Percentiles rank a stretch among this genome's conserved stretches.
phyloP scores from a whole-genome alignment of 2,329 filamentous ascomycete species.

The Lecanicillium sp. region DNA sequence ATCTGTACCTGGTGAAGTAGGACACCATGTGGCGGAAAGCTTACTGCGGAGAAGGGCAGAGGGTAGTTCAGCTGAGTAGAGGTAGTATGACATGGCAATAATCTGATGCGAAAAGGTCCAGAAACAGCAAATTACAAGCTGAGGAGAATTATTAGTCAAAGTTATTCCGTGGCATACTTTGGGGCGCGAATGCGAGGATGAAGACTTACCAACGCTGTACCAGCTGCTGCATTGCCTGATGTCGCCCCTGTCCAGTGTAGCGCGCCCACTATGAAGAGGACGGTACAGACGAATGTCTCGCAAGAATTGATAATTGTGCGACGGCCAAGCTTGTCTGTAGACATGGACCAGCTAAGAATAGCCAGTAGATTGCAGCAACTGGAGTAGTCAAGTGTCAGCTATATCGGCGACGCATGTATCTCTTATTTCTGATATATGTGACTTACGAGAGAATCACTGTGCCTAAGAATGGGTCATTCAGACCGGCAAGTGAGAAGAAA shows the following conservation, averaged over 20 bases:
- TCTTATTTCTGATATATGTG: too few species aligned
- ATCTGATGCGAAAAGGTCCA: neutral
- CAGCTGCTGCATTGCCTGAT: neutral
- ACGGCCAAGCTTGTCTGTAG: neutral
- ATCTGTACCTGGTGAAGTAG: neutral
- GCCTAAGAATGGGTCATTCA: neutral
- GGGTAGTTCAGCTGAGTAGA: neutral
- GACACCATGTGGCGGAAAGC: neutral
- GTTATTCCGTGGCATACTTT: neutral
- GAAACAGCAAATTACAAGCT: conserved; percentile 1
- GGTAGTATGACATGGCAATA: conserved; percentile 1
- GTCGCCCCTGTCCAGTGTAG: neutral
- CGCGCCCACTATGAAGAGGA: neutral
- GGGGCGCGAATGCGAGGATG: too few species aligned
- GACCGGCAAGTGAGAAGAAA: neutral
- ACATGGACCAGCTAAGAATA: neutral
- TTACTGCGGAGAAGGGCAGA: neutral
- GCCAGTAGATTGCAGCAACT: conserved; percentile 1
- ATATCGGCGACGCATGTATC: too few species aligned
- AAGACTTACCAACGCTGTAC: neutral
- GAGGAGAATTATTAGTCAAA: neutral
- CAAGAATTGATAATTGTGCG: neutral
- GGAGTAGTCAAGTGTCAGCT: too few species aligned
- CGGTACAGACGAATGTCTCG: neutral
- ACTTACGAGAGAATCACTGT: conserved; percentile 1